Conservation (phyloP, 495 filamentous ascomycete genomes). For the Aspergillus nanangensis region DNA sequence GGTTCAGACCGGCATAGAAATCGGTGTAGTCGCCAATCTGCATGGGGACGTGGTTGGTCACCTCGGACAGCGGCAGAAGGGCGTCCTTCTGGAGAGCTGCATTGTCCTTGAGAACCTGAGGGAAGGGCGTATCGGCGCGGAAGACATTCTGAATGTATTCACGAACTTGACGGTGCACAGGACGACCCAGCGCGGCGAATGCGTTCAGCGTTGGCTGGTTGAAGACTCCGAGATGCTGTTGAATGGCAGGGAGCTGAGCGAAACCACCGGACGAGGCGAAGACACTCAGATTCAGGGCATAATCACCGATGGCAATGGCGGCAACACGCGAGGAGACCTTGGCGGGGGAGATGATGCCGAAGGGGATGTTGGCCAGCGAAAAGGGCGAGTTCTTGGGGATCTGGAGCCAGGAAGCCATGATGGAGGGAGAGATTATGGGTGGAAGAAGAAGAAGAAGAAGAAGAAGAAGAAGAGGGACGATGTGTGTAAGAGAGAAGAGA, state of each 20-base stretch:
- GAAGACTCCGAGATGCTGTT: slow-evolving; percentile 58
- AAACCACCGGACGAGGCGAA: slow-evolving; percentile 61
- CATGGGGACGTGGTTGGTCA: slow-evolving; percentile 78
- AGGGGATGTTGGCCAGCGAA: slow-evolving; percentile 86
- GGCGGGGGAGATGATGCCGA: slow-evolving; percentile 75
- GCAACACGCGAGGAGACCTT: slow-evolving; percentile 51
- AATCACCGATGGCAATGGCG: slow-evolving; percentile 74
- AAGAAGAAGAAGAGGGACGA: not conserved
- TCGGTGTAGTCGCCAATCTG: slow-evolving; percentile 94
- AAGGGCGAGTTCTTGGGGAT: slow-evolving; percentile 67
- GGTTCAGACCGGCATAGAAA: slow-evolving; percentile 90
- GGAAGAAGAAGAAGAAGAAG: not conserved
- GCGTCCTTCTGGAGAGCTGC: slow-evolving; percentile 44
- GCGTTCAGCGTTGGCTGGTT: slow-evolving; percentile 68
- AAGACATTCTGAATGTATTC: slow-evolving; percentile 71
- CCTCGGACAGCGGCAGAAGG: slow-evolving; percentile 51
- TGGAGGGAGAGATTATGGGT: slow-evolving; percentile 4
- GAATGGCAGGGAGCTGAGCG: slow-evolving; percentile 51
- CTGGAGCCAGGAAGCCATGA: slow-evolving; percentile 62
- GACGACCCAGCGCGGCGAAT: slow-evolving; percentile 74
- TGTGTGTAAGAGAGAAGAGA: not conserved
- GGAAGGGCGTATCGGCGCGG: slow-evolving; percentile 52
- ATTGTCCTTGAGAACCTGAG: slow-evolving; percentile 57
- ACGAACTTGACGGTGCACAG: slow-evolving; percentile 67
- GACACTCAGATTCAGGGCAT: slow-evolving; percentile 70